Evolutionary conservation across 2,329 filamentous ascomycete genomes (phyloP), one percentile per base, ranked within the genome.

Genomic region (Exophiala sp.): DNA sequence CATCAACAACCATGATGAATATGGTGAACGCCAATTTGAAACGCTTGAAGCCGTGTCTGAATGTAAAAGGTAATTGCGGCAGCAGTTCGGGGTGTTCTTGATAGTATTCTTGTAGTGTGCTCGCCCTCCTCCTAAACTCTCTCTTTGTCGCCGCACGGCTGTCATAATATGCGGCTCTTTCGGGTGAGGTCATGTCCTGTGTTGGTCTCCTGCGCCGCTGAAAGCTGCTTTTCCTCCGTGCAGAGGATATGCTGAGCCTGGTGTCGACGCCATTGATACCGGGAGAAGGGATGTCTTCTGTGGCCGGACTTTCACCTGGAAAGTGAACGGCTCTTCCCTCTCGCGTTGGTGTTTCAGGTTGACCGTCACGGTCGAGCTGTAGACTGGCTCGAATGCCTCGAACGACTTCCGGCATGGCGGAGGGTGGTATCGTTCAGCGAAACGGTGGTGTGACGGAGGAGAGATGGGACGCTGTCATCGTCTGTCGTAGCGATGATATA

Each of bases 11-110:
- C 45, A 64, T 64, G 5, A 61, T 35, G 21, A 55, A 50, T 40
- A 64, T 63, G 1, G 61, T 57, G n/a, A 61, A 41, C 29, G 56
- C 55, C 41, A 64, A 43, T 24, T 60, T 63, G 57, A 56, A 62
- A 49, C 62, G 51, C 33, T 55, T 56, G 53, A 52, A 57, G 14
- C 62, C 62, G 46, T 61, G 59, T 43, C 58, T 53, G 55, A 51
- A 61, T 3, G 62, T 64, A 45, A 64, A 64, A n/a, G 62, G 62
- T 7, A 64, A 39, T 50, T 64, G 62, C 16, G 62, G 62, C n/a
- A 64, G 46, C 3, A 64, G 45, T n/a, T 54, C 51, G 2, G 62
- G 61, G 42, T 64, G 47, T 14, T 64, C 47, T 11, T 47, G 11
- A 47, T 64, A 64, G 47, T 64, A 64, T 47, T 63, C 59, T 50